Evolutionary conservation across 148 eudicot species (phyloP).

Genomic region (Camellia granthamiana): DNA sequence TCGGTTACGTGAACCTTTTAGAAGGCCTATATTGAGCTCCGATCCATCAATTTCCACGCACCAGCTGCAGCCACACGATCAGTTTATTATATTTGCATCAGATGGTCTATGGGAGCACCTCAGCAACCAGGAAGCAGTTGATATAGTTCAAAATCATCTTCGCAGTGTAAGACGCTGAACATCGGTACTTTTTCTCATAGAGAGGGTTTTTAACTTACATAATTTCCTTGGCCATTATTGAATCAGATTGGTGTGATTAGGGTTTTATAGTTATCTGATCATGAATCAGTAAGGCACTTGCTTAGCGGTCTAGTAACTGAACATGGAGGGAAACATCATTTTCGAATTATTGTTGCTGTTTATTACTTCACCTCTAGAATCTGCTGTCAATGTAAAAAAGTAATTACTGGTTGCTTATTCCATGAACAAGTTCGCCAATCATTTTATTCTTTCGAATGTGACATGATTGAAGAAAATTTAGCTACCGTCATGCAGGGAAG

Average conservation of each 20-base stretch:
- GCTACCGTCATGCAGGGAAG: conserved; percentile 58
- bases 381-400: too few relatives aligned
- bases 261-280: not conserved
- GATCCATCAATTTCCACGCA: conserved; percentile 65
- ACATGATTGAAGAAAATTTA: not conserved
- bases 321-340: not conserved
- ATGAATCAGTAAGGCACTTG: not conserved
- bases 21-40: conserved; percentile 71
- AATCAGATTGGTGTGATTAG: not conserved
- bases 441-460: not conserved
- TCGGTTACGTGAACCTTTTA: conserved; percentile 71
- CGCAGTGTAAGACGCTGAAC: conserved; percentile 44
- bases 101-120: conserved; percentile 94
- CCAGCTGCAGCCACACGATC: conserved; percentile 65
- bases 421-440: too few relatives aligned
- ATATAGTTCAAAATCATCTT: conserved; percentile 65
- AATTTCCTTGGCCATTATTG: too few relatives aligned
- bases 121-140: conserved; percentile 76
- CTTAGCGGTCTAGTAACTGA: not conserved
- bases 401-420: too few relatives aligned
- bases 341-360: too few relatives aligned
- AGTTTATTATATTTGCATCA: conserved; percentile 74
- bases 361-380: too few relatives aligned
- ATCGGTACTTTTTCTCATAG: not conserved
- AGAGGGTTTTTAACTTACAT: not conserved